phyloP scores from a whole-genome alignment of 805 yeast species.

The Lachancea dasiensis region DNA sequence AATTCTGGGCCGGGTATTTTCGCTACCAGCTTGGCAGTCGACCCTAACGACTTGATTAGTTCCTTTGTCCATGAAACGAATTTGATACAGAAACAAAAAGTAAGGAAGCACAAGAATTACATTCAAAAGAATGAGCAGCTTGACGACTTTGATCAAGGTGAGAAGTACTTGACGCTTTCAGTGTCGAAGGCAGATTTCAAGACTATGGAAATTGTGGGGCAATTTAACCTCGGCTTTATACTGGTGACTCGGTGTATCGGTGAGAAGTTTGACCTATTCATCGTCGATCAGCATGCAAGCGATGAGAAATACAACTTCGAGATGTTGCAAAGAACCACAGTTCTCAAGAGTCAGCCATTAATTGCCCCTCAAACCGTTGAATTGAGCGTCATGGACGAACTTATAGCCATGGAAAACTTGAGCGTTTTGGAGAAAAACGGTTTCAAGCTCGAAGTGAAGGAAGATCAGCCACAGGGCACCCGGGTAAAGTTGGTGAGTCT shows the following conservation, averaged over 20 bases:
- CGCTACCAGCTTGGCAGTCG: neutral
- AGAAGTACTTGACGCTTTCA: constrained; percentile 49
- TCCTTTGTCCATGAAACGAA: neutral
- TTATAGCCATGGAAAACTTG: constrained; percentile 56
- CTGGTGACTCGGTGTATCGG: constrained; percentile 49
- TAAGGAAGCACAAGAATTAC: constrained; percentile 6
- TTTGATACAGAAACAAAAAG: neutral
- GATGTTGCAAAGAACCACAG: constrained; percentile 46
- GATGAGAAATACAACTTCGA: constrained; percentile 95
- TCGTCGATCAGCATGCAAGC: constrained; percentile 95
- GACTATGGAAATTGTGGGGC: constrained; percentile 80
- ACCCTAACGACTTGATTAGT: neutral
- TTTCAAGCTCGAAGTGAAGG: constrained; percentile 51
- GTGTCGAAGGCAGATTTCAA: constrained; percentile 68
- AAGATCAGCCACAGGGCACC: constrained; percentile 48
- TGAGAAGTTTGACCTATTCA: constrained; percentile 58
- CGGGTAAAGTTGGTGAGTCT: constrained; percentile 52
- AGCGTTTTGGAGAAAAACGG: constrained; percentile 68
- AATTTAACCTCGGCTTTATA: constrained; percentile 94
- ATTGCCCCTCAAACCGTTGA: constrained; percentile 55
- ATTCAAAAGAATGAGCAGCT: constrained; percentile 37
- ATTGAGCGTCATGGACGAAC: constrained; percentile 71
- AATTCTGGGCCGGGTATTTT: neutral
- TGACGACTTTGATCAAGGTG: constrained; percentile 46
- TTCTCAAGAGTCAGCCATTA: constrained; percentile 63